Conservation (phyloP, 2,329 filamentous ascomycete genomes). For the Colletotrichum orbiculare region DNA sequence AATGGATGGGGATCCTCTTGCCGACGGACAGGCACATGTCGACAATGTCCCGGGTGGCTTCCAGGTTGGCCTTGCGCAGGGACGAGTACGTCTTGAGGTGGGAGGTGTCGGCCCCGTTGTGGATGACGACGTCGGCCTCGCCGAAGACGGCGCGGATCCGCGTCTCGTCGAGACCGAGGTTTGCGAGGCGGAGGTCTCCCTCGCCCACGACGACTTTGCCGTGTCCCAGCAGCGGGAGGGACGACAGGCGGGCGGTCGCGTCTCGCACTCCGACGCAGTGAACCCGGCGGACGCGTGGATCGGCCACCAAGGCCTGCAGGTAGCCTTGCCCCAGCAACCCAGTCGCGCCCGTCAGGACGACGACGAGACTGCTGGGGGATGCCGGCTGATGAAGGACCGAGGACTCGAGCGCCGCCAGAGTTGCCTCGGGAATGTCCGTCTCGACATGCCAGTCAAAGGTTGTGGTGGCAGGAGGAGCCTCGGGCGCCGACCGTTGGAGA, state of each 20-base stretch:
- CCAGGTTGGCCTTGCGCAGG: slow-evolving; percentile 43
- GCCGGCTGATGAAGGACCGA: not conserved
- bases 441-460: slow-evolving; percentile 51
- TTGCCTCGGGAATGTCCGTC: slow-evolving; percentile 4
- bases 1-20: slow-evolving; percentile 49
- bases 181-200: slow-evolving; percentile 48
- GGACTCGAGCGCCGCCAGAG: slow-evolving; percentile 1
- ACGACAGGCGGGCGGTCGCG: slow-evolving; percentile 4
- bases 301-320: slow-evolving; percentile 26
- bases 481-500: no score
- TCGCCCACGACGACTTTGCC: slow-evolving; percentile 46
- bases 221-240: slow-evolving; percentile 14
- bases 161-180: slow-evolving; percentile 47
- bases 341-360: slow-evolving; percentile 36
- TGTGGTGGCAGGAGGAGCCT: no score
- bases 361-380: slow-evolving; percentile 15
- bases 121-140: slow-evolving; percentile 60
- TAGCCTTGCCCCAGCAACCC: slow-evolving; percentile 37
- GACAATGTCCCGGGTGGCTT: slow-evolving; percentile 44
- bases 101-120: slow-evolving; percentile 52
- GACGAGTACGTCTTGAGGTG: slow-evolving; percentile 46
- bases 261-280: slow-evolving; percentile 26
- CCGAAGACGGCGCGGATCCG: slow-evolving; percentile 39
- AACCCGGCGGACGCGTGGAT: slow-evolving; percentile 25
- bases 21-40: slow-evolving; percentile 32